A percentile compares a stretch with the other conserved stretches of the same genome.
Conservation (phyloP, 768 basidiomycete species). For the Krasilnikovozyma curviuscula region DNA sequence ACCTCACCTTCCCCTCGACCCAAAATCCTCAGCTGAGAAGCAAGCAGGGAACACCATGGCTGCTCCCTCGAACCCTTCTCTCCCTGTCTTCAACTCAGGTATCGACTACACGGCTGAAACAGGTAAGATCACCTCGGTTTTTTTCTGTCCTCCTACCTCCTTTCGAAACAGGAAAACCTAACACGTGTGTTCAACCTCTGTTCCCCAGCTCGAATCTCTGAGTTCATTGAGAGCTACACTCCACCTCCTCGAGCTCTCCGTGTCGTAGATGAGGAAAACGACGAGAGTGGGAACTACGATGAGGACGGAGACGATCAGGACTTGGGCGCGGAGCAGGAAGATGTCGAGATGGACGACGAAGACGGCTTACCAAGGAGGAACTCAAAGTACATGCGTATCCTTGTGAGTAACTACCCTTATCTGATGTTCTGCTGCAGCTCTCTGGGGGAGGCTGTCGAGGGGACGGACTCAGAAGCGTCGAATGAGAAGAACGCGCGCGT, state of each 20-base stretch:
- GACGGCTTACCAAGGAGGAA: constrained; percentile 24
- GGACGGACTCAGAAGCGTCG: too few relatives aligned
- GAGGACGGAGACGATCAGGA: constrained; percentile 17
- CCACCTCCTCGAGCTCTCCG: not conserved
- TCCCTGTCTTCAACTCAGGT: constrained; percentile 25
- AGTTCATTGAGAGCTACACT: constrained; percentile 31
- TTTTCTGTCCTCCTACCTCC: not conserved
- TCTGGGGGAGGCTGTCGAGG: too few relatives aligned
- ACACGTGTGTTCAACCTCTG: not conserved
- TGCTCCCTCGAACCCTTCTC: constrained; percentile 13
- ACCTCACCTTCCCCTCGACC: too few relatives aligned
- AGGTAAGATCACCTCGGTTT: constrained; percentile 29
- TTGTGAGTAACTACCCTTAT: too few relatives aligned
- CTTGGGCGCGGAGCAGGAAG: constrained; percentile 42
- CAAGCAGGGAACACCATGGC: too few relatives aligned
- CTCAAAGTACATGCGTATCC: constrained; percentile 59
- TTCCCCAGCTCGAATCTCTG: constrained; percentile 30
- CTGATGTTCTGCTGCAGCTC: constrained; percentile 3
- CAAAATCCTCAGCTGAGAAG: too few relatives aligned
- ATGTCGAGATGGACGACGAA: constrained; percentile 45
- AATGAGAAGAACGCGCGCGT: not conserved
- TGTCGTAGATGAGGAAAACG: not conserved
- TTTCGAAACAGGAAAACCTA: not conserved
- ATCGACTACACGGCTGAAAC: constrained; percentile 55
- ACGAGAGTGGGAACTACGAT: not conserved